These are phyloP conservation scores for Candida vaughaniae DNA, from an alignment of 805 yeast species.

Conservation along the genomic window DNA sequence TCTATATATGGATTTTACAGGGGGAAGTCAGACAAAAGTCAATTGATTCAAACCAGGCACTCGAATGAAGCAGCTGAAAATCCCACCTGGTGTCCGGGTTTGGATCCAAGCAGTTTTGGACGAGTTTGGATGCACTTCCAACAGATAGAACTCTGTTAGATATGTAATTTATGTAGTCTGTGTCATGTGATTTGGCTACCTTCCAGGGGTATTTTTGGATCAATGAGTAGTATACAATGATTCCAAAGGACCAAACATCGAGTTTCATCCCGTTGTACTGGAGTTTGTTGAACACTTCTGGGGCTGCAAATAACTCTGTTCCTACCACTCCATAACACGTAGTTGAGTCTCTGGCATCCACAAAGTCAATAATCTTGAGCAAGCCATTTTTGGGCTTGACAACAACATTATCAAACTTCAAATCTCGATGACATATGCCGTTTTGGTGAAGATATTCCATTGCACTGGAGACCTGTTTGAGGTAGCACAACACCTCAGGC, in stretches of 20 bases:
- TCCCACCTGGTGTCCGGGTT: no score
- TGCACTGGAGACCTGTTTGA: slow-evolving; percentile 43
- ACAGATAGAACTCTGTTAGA: no score
- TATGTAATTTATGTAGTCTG: neutral
- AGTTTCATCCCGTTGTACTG: slow-evolving; percentile 40
- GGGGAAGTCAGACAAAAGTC: no score
- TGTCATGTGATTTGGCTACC: slow-evolving; percentile 25
- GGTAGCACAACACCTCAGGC: slow-evolving; percentile 30
- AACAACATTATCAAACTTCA: slow-evolving; percentile 49
- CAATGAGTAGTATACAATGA: slow-evolving; percentile 35
- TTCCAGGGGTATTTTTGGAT: slow-evolving; percentile 47
- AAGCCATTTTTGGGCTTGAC: slow-evolving; percentile 23
- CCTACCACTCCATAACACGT: slow-evolving; percentile 48
- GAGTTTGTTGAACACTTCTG: slow-evolving; percentile 41
- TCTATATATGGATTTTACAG: no score
- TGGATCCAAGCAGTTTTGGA: no score
- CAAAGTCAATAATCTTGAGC: slow-evolving; percentile 48
- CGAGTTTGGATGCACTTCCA: no score
- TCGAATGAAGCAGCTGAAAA: no score
- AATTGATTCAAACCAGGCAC: no score
- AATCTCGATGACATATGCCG: slow-evolving; percentile 48
- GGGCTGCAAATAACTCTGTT: slow-evolving; percentile 44
- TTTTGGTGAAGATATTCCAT: slow-evolving; percentile 37
- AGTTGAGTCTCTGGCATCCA: slow-evolving; percentile 21
- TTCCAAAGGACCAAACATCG: slow-evolving; percentile 54